Evolutionary conservation across 169 alveolate genomes (phyloP).

Genomic region (Plasmodium inui): DNA sequence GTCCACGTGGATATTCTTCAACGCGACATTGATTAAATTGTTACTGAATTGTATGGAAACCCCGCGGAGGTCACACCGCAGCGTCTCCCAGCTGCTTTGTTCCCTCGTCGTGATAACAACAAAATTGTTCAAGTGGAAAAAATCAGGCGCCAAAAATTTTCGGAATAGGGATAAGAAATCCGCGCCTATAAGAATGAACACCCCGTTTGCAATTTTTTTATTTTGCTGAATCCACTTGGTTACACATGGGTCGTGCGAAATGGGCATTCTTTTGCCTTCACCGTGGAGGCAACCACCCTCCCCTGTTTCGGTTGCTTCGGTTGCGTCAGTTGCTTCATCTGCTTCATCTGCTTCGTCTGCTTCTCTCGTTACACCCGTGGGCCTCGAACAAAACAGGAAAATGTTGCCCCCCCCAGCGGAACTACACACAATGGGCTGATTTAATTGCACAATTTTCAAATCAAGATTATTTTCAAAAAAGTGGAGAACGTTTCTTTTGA

Average conservation of each 20-base stretch:
- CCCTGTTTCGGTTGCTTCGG: background rate
- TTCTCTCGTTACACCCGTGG: background rate
- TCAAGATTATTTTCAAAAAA: constrained; percentile 8
- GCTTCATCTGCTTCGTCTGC: too few species aligned
- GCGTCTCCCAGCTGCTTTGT: background rate
- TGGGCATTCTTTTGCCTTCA: background rate
- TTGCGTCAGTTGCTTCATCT: too few species aligned
- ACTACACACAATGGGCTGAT: background rate
- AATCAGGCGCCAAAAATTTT: background rate
- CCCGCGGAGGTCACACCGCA: constrained; percentile 4
- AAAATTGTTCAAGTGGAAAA: constrained; percentile 45
- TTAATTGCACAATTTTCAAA: background rate
- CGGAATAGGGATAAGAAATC: constrained; percentile 9
- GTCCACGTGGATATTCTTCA: constrained; percentile 10
- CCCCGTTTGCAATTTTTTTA: constrained; percentile 7
- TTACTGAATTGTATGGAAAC: constrained; percentile 19
- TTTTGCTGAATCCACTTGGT: constrained; percentile 16
- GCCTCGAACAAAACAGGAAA: constrained; percentile 19
- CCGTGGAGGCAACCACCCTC: background rate
- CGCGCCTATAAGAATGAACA: constrained; percentile 55
- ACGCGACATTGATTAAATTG: constrained; percentile 19
- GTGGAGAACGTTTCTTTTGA: constrained; percentile 2
- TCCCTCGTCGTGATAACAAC: constrained; percentile 16
- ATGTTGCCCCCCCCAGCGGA: background rate
- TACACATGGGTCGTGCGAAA: background rate